Conservation (phyloP, 2,329 filamentous ascomycete genomes). For the Alternaria triticina region DNA sequence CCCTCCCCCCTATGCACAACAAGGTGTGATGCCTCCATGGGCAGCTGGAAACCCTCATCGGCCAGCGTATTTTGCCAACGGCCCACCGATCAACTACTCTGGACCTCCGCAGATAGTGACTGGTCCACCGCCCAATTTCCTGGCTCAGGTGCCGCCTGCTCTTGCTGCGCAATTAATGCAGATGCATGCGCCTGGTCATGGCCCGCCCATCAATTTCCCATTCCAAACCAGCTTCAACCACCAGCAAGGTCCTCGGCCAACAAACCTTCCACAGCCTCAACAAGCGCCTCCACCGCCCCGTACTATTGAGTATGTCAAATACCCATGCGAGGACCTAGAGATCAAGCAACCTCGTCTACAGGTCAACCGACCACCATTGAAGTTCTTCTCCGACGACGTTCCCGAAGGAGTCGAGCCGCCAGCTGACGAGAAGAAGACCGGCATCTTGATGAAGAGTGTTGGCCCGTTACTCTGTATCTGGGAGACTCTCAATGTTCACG, state of each 20-base stretch:
- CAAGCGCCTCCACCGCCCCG: slow-evolving; percentile 58
- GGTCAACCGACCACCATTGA: slow-evolving; percentile 73
- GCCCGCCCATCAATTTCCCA: slow-evolving; percentile 30
- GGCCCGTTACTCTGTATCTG: slow-evolving; percentile 87
- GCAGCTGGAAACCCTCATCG: slow-evolving; percentile 8
- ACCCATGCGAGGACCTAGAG: slow-evolving; percentile 93
- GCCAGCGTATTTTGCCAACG: slow-evolving; percentile 8
- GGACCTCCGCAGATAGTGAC: slow-evolving; percentile 7
- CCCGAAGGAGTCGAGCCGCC: slow-evolving; percentile 46
- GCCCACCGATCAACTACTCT: slow-evolving; percentile 6
- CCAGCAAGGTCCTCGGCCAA: slow-evolving; percentile 46
- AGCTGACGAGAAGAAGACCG: slow-evolving; percentile 49
- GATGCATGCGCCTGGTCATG: slow-evolving; percentile 24
- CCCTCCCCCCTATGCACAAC: slow-evolving; percentile 70
- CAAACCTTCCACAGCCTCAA: slow-evolving; percentile 53
- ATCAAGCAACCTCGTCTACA: slow-evolving; percentile 71
- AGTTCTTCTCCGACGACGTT: slow-evolving; percentile 74
- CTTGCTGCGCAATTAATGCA: slow-evolving; percentile 26
- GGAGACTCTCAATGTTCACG: slow-evolving; percentile 98
- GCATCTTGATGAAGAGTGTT: slow-evolving; percentile 83
- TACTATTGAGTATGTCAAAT: slow-evolving; percentile 72
- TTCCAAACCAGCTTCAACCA: slow-evolving; percentile 52
- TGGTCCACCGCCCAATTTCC: slow-evolving; percentile 14
- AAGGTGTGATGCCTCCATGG: slow-evolving; percentile 47
- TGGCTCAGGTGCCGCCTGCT: slow-evolving; percentile 25